A percentile compares a stretch with the other conserved stretches of the same genome.
phyloP scores from a whole-genome alignment of 805 yeast genomes.

The Hanseniaspora vineae region DNA sequence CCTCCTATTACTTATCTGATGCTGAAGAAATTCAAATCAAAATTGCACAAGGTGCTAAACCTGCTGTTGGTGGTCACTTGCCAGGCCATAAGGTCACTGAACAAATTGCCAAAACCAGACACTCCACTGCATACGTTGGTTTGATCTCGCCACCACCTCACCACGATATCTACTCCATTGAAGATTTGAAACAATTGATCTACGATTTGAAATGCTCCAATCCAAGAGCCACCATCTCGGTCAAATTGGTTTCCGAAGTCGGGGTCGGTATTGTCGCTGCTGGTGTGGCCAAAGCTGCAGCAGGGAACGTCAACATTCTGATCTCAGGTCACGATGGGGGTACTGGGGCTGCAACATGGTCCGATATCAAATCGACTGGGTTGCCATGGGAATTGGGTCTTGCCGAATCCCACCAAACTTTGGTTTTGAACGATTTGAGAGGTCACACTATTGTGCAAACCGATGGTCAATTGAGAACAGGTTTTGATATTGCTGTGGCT shows the following conservation, averaged over 20 bases:
- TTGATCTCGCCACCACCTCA: slow-evolving; percentile 97
- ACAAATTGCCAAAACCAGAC: slow-evolving; percentile 87
- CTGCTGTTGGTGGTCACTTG: slow-evolving; percentile 99
- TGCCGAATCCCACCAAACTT: slow-evolving; percentile 96
- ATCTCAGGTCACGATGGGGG: slow-evolving; percentile 99
- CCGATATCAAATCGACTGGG: slow-evolving; percentile 94
- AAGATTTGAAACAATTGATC: slow-evolving; percentile 91
- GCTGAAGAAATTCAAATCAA: slow-evolving; percentile 96
- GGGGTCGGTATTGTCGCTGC: slow-evolving; percentile 99
- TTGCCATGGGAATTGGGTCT: slow-evolving; percentile 97
- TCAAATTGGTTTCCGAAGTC: slow-evolving; percentile 91
- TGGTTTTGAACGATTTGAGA: slow-evolving; percentile 89
- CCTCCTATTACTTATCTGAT: slow-evolving; percentile 85
- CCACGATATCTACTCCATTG: slow-evolving; percentile 96
- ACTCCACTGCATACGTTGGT: slow-evolving; percentile 94
- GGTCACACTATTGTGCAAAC: slow-evolving; percentile 93
- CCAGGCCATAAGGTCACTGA: slow-evolving; percentile 88
- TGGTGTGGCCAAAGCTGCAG: slow-evolving; percentile 98
- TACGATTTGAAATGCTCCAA: slow-evolving; percentile 94
- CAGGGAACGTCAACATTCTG: slow-evolving; percentile 66
- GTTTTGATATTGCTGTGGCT: slow-evolving; percentile 94
- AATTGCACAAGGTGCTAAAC: slow-evolving; percentile 99
- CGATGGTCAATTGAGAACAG: slow-evolving; percentile 97
- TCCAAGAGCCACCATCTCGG: slow-evolving; percentile 95
- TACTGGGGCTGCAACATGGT: slow-evolving; percentile 98